Conservation (phyloP, 441 rosid species). For the Adansonia grandidieri region DNA sequence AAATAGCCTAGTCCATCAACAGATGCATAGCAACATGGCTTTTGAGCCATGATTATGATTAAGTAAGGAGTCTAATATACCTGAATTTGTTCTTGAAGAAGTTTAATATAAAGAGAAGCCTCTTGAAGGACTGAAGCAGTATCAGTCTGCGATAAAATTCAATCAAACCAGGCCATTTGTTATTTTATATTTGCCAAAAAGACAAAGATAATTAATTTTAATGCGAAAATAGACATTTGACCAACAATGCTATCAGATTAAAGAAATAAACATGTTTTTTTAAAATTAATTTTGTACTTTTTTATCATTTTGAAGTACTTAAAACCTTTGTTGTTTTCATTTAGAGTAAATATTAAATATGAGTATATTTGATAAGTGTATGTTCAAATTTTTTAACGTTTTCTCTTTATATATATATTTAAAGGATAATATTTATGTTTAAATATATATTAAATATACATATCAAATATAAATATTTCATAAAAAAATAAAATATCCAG, state of each 20-base stretch:
- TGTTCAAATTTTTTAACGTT: too few species aligned
- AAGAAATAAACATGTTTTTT: neutral
- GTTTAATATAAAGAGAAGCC: conserved; percentile 54
- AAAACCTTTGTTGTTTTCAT: too few species aligned
- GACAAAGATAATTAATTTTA: neutral
- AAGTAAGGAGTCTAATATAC: conserved; percentile 24
- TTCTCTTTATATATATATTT: too few species aligned
- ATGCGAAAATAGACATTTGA: neutral
- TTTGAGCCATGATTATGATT: neutral
- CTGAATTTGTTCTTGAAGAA: conserved; percentile 62
- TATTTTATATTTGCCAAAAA: neutral
- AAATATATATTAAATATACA: too few species aligned
- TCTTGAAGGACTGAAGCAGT: conserved; percentile 76
- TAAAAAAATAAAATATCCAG: too few species aligned
- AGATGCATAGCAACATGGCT: neutral
- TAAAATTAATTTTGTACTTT: too few species aligned
- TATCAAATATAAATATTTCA: too few species aligned
- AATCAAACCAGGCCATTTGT: neutral
- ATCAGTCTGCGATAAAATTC: conserved; percentile 51
- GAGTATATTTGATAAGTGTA: too few species aligned
- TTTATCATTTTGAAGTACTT: too few species aligned
- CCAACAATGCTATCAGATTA: neutral
- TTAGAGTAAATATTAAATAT: too few species aligned
- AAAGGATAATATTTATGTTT: too few species aligned
- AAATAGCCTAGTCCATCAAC: too few species aligned